A percentile compares a stretch with the other conserved stretches of the same genome.
These are phyloP conservation scores for Trypanosoma brucei DNA, from an alignment of 208 protist genomes.

Conservation along the genomic window DNA sequence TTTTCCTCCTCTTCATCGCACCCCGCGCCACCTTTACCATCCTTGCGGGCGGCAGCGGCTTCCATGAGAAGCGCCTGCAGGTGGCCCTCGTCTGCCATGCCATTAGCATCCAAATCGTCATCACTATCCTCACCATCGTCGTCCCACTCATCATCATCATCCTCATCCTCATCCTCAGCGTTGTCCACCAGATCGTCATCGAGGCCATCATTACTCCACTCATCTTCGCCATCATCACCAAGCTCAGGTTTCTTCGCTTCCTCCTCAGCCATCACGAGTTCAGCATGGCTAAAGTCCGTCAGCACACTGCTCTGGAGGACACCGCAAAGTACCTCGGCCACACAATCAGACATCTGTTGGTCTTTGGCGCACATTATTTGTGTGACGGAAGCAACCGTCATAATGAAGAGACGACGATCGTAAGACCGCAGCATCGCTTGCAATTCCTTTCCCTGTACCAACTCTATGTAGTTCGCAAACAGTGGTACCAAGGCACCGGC, in stretches of 20 bases:
- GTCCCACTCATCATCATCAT: constrained; percentile 18
- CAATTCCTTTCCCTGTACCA: constrained; percentile 26
- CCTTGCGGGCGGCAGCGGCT: constrained; percentile 35
- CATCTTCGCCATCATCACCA: constrained; percentile 3
- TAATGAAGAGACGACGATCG: constrained; percentile 63
- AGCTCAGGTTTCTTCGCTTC: constrained; percentile 28
- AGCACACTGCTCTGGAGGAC: constrained; percentile 51
- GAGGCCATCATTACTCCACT: constrained; percentile 28
- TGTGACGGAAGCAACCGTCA: constrained; percentile 34
- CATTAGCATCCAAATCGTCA: constrained; percentile 3
- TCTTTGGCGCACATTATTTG: constrained; percentile 3
- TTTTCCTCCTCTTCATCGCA: constrained; percentile 61
- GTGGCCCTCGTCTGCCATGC: constrained; percentile 14
- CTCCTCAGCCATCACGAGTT: constrained; percentile 15
- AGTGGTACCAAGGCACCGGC: constrained; percentile 33
- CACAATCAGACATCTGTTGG: constrained; percentile 7
- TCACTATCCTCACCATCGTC: constrained; percentile 11
- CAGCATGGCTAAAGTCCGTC: constrained; percentile 32
- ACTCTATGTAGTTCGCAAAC: constrained; percentile 49
- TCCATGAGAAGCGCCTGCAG: constrained; percentile 38
- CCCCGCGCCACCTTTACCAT: constrained; percentile 17
- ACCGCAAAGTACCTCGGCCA: constrained; percentile 34
- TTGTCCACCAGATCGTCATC: constrained; percentile 32
- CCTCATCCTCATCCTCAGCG: constrained; percentile 35
- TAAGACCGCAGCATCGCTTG: constrained; percentile 50